Evolutionary conservation across 1,284 basidiomycete species (phyloP).

Genomic region (Dichomitus squalens): DNA sequence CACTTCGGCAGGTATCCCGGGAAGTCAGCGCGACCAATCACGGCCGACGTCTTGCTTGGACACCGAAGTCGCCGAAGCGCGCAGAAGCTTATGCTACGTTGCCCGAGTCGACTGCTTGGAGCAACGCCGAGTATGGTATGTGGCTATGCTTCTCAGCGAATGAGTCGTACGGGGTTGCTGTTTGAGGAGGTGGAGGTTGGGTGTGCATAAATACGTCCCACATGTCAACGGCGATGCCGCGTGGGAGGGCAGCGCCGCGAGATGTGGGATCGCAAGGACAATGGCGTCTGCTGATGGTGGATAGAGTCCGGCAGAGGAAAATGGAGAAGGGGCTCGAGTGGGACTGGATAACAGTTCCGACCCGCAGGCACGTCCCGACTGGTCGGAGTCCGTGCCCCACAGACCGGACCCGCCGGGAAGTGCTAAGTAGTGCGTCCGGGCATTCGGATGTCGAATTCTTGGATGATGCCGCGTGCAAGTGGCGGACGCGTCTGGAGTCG

Average conservation of each 20-base stretch:
- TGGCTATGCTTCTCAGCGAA: conserved; percentile 13
- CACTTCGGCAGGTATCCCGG: conserved; percentile 3
- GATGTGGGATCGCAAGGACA: conserved; percentile 9
- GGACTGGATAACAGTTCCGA: conserved; percentile 5
- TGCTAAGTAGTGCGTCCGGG: conserved; percentile 3
- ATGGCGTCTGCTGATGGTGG: conserved; percentile 5
- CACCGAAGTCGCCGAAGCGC: conserved; percentile 12
- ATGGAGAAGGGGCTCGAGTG: conserved; percentile 1
- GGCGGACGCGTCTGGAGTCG: not conserved
- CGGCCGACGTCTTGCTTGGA: not conserved
- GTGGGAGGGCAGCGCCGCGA: not conserved
- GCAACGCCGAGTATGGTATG: conserved; percentile 14
- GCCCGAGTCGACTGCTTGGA: conserved; percentile 12
- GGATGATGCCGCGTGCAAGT: not conserved
- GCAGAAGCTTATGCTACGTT: conserved; percentile 9
- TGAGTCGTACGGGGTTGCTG: conserved; percentile 10
- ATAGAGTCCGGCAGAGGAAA: conserved; percentile 7
- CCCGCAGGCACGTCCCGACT: not conserved
- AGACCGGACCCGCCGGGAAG: not conserved
- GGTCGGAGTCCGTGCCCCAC: not conserved
- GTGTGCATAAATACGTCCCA: too few species aligned
- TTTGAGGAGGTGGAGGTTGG: not conserved
- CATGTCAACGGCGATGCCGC: conserved; percentile 2
- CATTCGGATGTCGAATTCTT: conserved; percentile 3
- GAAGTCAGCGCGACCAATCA: not conserved